Base-by-base conservation (phyloP, 192 early-diverging fungal genomes). In the Gryganskiella cystojenkinii region DNA sequence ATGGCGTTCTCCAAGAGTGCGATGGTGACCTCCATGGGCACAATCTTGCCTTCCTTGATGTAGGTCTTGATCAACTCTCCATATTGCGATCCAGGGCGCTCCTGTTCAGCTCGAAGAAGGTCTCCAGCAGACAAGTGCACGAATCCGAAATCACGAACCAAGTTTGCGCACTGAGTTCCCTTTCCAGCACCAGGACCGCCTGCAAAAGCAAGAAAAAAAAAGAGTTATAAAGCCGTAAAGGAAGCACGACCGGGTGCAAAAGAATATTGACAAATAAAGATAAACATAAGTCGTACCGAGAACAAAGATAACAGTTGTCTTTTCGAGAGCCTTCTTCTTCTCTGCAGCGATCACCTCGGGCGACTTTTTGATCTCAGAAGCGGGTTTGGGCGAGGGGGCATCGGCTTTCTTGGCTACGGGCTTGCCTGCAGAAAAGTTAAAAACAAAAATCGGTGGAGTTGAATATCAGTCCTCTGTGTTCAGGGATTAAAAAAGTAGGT, bases 91-190 rank as follows among this genome's bases (percentile, higher is more conserved):
- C 87, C 91, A 22, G 81, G 66, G 35, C 94, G 91, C 64, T 92
- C 82, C 68, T 94, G 93, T 71, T 99, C 98, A 25, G 86, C 96
- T 51, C 98, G 92, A 31, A 99, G 85, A 17, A 99, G 86, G 79
- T 98, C 98, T 44, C 98, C 98, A 46, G 97, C 98, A 31, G 95
- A 98, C 53, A 99, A 84, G 57, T 98, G 98, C 15, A 95, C 93
- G 82, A 98, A 99, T 25, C 92, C 94, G 79, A 88, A 97, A 69
- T 98, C 97, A 20, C 89, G 70, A 11, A 93, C 94, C 43, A 99
- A 82, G 47, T 92, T 92, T 7, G 86, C 88, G 72, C 95, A 97
- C 82, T 98, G 95, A 17, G 98, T 99, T 35, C 98, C 98, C 79
- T 99, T 99, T 57, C 98, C 98, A 15, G 92, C 87, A 49, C 92